A percentile compares a stretch with the other conserved stretches of the same genome.
Evolutionary conservation across 768 basidiomycete genomes (phyloP).

Genomic region (Infundibulicybe gibba): DNA sequence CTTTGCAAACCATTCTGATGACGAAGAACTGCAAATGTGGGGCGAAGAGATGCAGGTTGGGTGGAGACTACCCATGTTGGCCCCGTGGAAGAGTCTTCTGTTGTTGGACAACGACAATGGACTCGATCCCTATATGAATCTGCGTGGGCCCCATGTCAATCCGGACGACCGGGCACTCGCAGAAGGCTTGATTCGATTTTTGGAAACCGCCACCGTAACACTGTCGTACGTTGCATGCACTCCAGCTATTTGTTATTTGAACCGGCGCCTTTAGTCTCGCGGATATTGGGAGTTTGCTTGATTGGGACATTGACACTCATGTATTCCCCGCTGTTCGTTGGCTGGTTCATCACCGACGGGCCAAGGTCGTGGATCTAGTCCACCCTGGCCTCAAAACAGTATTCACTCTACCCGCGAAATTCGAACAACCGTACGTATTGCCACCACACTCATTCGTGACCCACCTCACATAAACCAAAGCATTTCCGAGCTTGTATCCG

Average conservation of each 20-base stretch:
- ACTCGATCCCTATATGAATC: conserved; percentile 55
- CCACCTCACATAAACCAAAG: conserved; percentile 24
- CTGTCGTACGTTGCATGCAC: conserved; percentile 55
- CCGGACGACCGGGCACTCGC: conserved; percentile 66
- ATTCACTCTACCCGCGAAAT: conserved; percentile 69
- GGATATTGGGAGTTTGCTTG: conserved; percentile 76
- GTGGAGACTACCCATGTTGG: conserved; percentile 69
- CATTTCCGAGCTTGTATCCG: conserved; percentile 46
- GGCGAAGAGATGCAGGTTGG: conserved; percentile 67
- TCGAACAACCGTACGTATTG: conserved; percentile 51
- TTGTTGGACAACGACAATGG: conserved; percentile 61
- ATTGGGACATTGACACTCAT: conserved; percentile 81
- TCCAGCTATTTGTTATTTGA: not conserved
- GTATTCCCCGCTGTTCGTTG: conserved; percentile 90
- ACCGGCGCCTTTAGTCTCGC: conserved; percentile 45
- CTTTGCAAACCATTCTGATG: conserved; percentile 43
- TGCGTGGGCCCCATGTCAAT: conserved; percentile 54
- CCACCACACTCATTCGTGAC: conserved; percentile 7
- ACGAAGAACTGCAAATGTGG: conserved; percentile 54
- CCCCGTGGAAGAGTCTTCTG: conserved; percentile 91
- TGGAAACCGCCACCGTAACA: conserved; percentile 70
- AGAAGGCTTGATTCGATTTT: conserved; percentile 70
- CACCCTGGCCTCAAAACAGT: conserved; percentile 77
- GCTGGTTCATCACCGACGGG: conserved; percentile 87
- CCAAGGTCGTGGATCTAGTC: conserved; percentile 85